Evolutionary conservation across 148 eudicot species (phyloP), one percentile per base, ranked within the genome.

Genomic region (Rhododendron williamsianum): DNA sequence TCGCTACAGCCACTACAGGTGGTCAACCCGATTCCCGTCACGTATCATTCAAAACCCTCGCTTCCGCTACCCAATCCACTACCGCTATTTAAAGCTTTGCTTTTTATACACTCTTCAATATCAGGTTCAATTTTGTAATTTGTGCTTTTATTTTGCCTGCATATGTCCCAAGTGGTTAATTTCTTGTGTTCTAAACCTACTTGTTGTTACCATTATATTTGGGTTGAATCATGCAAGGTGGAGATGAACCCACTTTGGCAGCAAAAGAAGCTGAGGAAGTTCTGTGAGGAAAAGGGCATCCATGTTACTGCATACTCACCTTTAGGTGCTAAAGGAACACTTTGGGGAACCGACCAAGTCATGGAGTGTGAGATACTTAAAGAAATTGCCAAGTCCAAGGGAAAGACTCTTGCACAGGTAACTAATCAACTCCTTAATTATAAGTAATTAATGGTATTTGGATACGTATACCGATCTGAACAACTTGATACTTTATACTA

Each of bases 211-310:
- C 6, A 43, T 23, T 36, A 6, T 27, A 25, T 67, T 67, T 63
- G 73, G 58, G 21, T 9, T 6, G 30, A 18, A 63, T 67, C 21
- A 25, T 81, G 86, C 48, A 54, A 87, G 89, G 89, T 87, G 79
- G 89, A 84, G 23, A 56, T 87, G 76, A 84, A 21, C 71, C 84
- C 86, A 2, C 45, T 83, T n/a, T 87, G 89, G 89, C 84, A 81
- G 8, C 89, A 87, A n/a, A 38, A 30, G 48, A 87, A 87, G 46
- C 81, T 87, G 35, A 80, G 43, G 35, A 72, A 56, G 43, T 84
- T 84, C 21, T 87, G 89, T 38, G 49, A 81, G 41, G 43, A 84
- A 56, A 73, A 73, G 19, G 81, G 72, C 18, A 87, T 87, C 33
- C 81, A 9, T 81, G 43, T 87, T 2, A 60, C 83, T 12, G 89